Evolutionary conservation across 495 filamentous ascomycete genomes (phyloP), one percentile per base, ranked within the genome.

Genomic region (Penicillium longicatenatum): DNA sequence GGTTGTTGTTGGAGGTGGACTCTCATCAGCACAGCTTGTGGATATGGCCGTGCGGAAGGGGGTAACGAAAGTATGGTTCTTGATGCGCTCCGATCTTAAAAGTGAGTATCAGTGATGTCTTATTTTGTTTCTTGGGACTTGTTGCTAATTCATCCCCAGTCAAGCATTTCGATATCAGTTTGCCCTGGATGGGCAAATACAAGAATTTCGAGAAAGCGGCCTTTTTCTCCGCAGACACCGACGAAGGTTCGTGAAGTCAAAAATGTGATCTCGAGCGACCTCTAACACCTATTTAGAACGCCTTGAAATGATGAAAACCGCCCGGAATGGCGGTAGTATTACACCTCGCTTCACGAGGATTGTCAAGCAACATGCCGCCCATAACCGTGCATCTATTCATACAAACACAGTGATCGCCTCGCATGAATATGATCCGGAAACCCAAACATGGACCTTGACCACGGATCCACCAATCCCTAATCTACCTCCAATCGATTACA

Each of bases 101-200:
- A 69, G 78, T 77, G 44, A 26, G 64, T 50, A 14, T 10, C 12
- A 0, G 12, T 14, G 7, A 26, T 0, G 7, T 5, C 3, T 26
- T 0, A 5, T 2, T 4, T 6, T 4, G 26, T 5, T 26, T 5
- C 26, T 2, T 17, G 16, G 6, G 14, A 6, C 16, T 4, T 0
- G 16, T n/a, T n/a, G 37, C 37, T 17, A 39, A 39, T 17, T 39
- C 17, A 26, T 9, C 30, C 10, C 2, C 35, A 78, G 79, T 87
- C 39, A 87, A 87, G 61, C 82, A 83, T 55, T 87, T 89, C 58
- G 85, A 89, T 60, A 72, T 87, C 58, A 78, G 78, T 54, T 72
- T 89, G 14, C 74, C 73, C 30, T 89, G 86, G 86, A 81, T 89
- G 67, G 83, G 82, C 24, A 89, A 89, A 58, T 87, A 82, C 62